Evolutionary conservation across 768 basidiomycete genomes (phyloP), one percentile per base, ranked within the genome.

Genomic region (Boletales sp.): DNA sequence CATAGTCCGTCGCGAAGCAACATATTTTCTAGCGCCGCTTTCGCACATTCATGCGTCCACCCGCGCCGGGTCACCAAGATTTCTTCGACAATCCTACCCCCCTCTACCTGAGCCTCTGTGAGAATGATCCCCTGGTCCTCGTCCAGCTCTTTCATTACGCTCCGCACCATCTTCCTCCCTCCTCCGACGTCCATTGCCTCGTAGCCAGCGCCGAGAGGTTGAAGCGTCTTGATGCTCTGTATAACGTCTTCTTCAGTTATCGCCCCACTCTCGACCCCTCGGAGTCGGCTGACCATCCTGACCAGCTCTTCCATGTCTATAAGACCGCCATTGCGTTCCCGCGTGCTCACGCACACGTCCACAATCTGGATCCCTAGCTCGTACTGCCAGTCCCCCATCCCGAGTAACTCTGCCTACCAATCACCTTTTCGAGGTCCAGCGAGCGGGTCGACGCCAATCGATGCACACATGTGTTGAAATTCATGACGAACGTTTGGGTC

Each of bases 291-390:
- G 49, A 99, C 81, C 49, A 91, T 75, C 46, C 87, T 72, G 21
- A 96, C 72, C 40, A 98, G 76, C 66, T 97, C 94, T 6, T 77
- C 75, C 76, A 98, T 80, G 61, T 89, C 88, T 43, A 99, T 91
- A 46, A 99, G 70, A 0, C 96, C 95, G 0, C 96, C 96, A 60
- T 97, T 97, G 40, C 85, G 74, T 57, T 90, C 88, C 49, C 92
- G 75, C 13, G 90, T 94, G 71, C 81, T 87, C 39, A 94, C 86
- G 59, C 91, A 94, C 40, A 94, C 79, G 64, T 93, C 92, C 44
- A 96, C 91, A 54, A 95, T 88, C 72, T 95, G 95, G 35, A 97
- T 91, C 9, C 93, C 92, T 6, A 98, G 80, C 62, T 95, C 94
- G 64, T 91, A 89, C 60, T 94, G 88, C 92, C 94, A 97, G 65